phyloP scores from a whole-genome alignment of 108 stramenopile species.

The Cyclotella atomus region DNA sequence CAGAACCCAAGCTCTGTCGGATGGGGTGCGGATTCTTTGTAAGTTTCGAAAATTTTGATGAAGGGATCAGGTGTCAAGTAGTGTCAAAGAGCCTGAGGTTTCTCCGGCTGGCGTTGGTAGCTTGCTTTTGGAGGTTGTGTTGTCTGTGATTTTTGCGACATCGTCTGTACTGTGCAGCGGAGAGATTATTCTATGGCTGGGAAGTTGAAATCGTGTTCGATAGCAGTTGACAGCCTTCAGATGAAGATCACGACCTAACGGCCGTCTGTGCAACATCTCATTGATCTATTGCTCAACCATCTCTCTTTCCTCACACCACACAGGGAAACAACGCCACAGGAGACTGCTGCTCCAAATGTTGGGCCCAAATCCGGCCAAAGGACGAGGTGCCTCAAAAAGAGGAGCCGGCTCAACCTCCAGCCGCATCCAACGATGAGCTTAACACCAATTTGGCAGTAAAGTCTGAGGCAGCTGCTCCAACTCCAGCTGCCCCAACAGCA shows the following conservation, averaged over 20 bases:
- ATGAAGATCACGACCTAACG: background rate
- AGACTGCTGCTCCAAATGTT: constrained; percentile 85
- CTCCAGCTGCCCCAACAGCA: background rate
- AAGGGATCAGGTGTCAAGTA: no score
- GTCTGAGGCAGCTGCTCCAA: no score
- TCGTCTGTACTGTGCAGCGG: no score
- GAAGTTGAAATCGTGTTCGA: no score
- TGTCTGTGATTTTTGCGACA: no score
- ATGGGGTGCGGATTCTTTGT: constrained; percentile 89
- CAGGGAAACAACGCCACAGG: constrained; percentile 75
- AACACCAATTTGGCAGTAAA: no score
- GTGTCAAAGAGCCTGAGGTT: background rate
- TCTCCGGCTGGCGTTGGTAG: background rate
- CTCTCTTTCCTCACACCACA: background rate
- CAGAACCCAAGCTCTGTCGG: constrained; percentile 67
- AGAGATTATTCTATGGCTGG: no score
- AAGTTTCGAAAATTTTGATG: constrained; percentile 4
- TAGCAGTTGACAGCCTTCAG: background rate
- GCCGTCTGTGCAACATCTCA: no score
- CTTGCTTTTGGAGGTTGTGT: background rate
- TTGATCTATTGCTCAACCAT: background rate
- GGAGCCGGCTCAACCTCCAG: background rate
- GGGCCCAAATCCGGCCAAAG: constrained; percentile 60
- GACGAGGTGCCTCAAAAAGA: background rate
- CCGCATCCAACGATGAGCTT: background rate